Conservation (phyloP, 2,329 filamentous ascomycete species). For the Colletotrichum somersetense region DNA sequence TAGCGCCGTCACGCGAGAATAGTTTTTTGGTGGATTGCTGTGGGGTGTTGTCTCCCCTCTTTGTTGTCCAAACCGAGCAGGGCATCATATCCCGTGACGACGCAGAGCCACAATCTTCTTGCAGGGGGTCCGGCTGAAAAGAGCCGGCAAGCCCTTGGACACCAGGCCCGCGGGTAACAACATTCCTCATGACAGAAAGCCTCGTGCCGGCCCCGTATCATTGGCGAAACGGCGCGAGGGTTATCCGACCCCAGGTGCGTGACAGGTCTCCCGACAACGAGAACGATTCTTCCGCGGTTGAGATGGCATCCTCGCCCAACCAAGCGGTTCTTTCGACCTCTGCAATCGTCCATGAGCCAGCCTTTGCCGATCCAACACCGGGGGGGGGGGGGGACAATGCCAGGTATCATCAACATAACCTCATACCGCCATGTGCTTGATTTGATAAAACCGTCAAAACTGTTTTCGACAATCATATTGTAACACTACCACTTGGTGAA, state of each 20-base stretch:
- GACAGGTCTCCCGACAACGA: neutral
- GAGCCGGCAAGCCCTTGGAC: neutral
- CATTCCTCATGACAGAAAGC: neutral
- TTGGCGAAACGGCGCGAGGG: neutral
- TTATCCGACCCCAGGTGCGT: neutral
- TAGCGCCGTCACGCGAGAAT: no score
- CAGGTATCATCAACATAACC: neutral
- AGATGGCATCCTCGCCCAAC: neutral
- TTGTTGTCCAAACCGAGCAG: neutral
- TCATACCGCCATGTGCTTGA: neutral
- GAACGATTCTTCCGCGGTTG: neutral
- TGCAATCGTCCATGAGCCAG: neutral
- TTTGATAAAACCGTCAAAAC: neutral
- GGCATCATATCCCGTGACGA: neutral
- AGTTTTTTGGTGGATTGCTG: neutral
- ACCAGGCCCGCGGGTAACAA: neutral
- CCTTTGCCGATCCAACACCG: neutral
- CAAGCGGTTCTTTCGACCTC: neutral
- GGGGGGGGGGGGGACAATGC: neutral
- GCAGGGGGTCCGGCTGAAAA: neutral
- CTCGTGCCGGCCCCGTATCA: neutral
- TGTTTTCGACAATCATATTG: constrained; percentile 1
- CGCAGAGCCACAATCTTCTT: neutral
- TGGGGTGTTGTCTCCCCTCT: neutral
- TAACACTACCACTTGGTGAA: constrained; percentile 3